Conservation (phyloP, 108 stramenopile species). For the Stephanodiscus triporus region DNA sequence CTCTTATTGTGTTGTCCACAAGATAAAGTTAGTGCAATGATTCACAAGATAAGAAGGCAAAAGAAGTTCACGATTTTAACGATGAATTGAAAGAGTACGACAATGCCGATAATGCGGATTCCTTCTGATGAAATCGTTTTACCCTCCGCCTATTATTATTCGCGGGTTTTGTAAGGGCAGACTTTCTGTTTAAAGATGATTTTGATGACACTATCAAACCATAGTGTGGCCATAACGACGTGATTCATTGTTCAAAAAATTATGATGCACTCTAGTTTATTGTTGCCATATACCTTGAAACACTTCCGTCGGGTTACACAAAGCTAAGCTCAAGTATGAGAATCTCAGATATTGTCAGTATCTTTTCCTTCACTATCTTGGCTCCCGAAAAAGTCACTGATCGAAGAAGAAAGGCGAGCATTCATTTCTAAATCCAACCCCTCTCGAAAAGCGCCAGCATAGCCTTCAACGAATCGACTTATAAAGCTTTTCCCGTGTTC, state of each 20-base stretch:
- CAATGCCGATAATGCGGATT: too few relatives aligned
- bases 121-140: background rate
- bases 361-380: slow-evolving; percentile 31
- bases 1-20: background rate
- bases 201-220: background rate
- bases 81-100: too few relatives aligned
- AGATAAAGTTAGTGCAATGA: background rate
- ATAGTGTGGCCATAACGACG: background rate
- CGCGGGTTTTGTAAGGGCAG: background rate
- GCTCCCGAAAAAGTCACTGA: slow-evolving; percentile 79
- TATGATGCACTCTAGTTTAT: background rate
- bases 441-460: slow-evolving; percentile 62
- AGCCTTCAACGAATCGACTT: slow-evolving; percentile 85
- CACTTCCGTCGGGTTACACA: too few relatives aligned
- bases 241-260: background rate
- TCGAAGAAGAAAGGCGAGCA: slow-evolving; percentile 66
- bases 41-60: background rate
- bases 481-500: slow-evolving; percentile 67
- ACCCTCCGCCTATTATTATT: background rate
- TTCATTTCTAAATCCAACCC: slow-evolving; percentile 60
- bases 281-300: too few relatives aligned
- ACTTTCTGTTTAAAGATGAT: background rate
- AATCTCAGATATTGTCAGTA: background rate
- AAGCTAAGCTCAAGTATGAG: too few relatives aligned
- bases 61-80: background rate